phyloP scores from a whole-genome alignment of 495 filamentous ascomycete genomes.

The Xylaria castorea region DNA sequence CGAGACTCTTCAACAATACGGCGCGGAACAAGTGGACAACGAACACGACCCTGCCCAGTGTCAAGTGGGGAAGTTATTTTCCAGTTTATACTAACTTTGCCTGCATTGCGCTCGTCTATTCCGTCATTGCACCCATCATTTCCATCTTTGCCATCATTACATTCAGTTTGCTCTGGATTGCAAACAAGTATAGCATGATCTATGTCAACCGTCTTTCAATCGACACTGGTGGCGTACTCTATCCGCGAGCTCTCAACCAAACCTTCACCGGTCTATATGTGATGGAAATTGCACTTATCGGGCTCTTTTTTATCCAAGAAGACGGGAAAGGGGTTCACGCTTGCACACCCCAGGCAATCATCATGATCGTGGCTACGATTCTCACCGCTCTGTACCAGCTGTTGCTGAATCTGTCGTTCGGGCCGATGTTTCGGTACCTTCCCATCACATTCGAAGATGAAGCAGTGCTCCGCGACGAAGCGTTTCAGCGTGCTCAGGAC shows the following conservation, averaged over 20 bases:
- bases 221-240: slow-evolving; percentile 93
- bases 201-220: slow-evolving; percentile 91
- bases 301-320: slow-evolving; percentile 85
- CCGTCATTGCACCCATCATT: slow-evolving; percentile 87
- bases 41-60: slow-evolving; percentile 75
- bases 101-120: slow-evolving; percentile 93
- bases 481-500: slow-evolving; percentile 80
- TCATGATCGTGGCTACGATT: slow-evolving; percentile 79
- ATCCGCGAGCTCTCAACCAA: slow-evolving; percentile 93
- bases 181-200: slow-evolving; percentile 94
- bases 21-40: slow-evolving; percentile 88
- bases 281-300: slow-evolving; percentile 90
- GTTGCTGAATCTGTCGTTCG: slow-evolving; percentile 83
- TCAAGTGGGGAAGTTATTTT: slow-evolving; percentile 94
- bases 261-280: slow-evolving; percentile 94
- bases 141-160: slow-evolving; percentile 93
- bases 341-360: slow-evolving; percentile 83
- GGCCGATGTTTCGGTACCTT: slow-evolving; percentile 84
- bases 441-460: slow-evolving; percentile 97
- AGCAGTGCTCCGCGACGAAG: slow-evolving; percentile 85
- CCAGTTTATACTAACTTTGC: slow-evolving; percentile 95
- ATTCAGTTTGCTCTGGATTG: slow-evolving; percentile 93
- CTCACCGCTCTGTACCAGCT: slow-evolving; percentile 83
- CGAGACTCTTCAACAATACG: slow-evolving; percentile 81
- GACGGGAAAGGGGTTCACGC: slow-evolving; percentile 64